Base-by-base conservation (phyloP, 192 early-diverging fungal genomes). In the Coemansia sp. region DNA sequence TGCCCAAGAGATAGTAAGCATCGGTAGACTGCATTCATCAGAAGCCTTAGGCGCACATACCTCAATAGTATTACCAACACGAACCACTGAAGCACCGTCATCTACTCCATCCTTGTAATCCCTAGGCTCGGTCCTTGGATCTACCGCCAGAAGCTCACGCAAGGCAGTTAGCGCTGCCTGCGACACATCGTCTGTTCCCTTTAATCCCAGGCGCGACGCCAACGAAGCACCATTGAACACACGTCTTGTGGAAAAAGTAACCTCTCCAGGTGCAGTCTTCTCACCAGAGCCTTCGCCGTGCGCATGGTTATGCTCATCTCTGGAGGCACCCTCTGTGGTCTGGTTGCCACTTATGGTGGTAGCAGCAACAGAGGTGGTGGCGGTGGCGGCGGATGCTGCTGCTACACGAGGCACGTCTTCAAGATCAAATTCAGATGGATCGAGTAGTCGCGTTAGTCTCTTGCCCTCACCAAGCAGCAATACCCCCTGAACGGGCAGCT, bases 1-100 rank as follows among this genome's bases (percentile, higher is more conserved):
- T 14, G 81, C 64, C 86, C 86, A 87, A 13, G 78, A 69, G 24
- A 87, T 67, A 14, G 60, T 40, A 1, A 87, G 48, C 20, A 38
- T 47, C 1, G 65, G 64, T 41, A 74, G 37, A 1, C 43, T 52
- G 42, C 45, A 53, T 5, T 50, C 51, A 3, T 30, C 30, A 3
- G 55, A 23, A 1, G 18, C 33, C 14, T 34, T 29, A 19, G 38
- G 39, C 29, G 53, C 52, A 10, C 48, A 30, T 42, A 67, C 27
- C 28, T 54, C 23, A 3, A 61, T 29, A 22, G 45, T 58, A 14
- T 13, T 20, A 28, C 68, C 67, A 3, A 65, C 41, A 9, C 25
- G 27, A 35, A 64, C 45, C 30, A 32, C 30, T 32, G 6, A 5
- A 32, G 30, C 30, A 32, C 6, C 30, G 11, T 32, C 30, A 33